Conservation (phyloP, 495 filamentous ascomycete genomes). For the Talaromyces stipitatus region DNA sequence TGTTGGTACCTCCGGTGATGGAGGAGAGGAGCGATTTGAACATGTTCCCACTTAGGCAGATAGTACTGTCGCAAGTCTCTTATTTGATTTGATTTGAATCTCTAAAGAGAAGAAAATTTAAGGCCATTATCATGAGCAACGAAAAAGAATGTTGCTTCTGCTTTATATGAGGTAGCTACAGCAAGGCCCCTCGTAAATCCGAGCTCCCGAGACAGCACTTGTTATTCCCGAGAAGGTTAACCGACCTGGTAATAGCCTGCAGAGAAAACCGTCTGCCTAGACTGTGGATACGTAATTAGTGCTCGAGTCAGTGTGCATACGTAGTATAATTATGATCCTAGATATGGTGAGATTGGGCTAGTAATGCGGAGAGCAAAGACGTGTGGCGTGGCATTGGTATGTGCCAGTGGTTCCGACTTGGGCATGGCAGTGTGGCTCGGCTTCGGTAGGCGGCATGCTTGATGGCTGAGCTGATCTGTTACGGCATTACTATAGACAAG, state of each 20-base stretch:
- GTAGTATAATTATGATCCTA: too few species aligned
- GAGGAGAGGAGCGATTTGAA: conserved; percentile 25
- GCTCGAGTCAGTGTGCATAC: too few species aligned
- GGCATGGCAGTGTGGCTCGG: background rate
- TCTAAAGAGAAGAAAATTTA: background rate
- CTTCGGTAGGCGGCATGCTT: background rate
- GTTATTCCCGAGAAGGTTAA: background rate
- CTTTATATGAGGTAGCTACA: too few species aligned
- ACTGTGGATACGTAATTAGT: background rate
- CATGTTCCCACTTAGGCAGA: conserved; percentile 14
- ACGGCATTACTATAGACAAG: too few species aligned
- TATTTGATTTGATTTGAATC: background rate
- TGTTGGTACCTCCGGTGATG: conserved; percentile 14
- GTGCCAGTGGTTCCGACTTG: too few species aligned
- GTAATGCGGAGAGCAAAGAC: background rate
- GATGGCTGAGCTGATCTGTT: too few species aligned
- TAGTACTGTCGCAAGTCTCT: background rate
- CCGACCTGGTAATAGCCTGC: background rate
- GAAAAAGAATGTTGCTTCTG: too few species aligned
- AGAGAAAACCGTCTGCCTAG: background rate
- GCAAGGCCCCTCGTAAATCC: background rate
- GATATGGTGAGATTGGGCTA: background rate
- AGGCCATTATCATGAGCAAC: background rate
- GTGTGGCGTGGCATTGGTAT: background rate
- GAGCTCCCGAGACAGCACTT: background rate